phyloP scores from a whole-genome alignment of 768 basidiomycete genomes.

The Kwoniella pini region DNA sequence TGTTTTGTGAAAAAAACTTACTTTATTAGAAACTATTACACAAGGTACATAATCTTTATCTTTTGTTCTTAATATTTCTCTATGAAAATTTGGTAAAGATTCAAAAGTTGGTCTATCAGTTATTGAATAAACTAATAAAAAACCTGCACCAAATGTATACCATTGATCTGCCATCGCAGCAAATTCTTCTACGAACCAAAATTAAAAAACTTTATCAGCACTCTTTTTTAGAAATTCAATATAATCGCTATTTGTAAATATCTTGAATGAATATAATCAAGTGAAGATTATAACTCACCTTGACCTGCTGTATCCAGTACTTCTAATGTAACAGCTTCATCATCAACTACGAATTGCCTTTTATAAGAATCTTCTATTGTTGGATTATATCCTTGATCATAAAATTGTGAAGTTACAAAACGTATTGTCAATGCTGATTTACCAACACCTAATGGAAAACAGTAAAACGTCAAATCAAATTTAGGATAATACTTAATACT shows the following conservation, averaged over 20 bases:
- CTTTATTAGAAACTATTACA: constrained; percentile 59
- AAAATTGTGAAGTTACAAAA: constrained; percentile 57
- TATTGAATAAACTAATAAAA: constrained; percentile 60
- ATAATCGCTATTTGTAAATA: no score
- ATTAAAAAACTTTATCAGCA: neutral
- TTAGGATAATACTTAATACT: no score
- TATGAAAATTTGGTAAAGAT: constrained; percentile 57
- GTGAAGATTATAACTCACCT: constrained; percentile 42
- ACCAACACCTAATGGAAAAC: constrained; percentile 55
- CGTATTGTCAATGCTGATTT: constrained; percentile 57
- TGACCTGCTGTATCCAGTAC: constrained; percentile 61
- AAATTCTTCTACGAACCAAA: constrained; percentile 41
- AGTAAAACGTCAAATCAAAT: no score
- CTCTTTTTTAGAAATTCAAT: neutral
- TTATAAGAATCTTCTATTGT: constrained; percentile 57
- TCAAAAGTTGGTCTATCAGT: constrained; percentile 59
- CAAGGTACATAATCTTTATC: constrained; percentile 58
- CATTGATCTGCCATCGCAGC: constrained; percentile 55
- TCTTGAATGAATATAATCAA: no score
- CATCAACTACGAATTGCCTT: constrained; percentile 59
- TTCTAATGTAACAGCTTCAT: constrained; percentile 58
- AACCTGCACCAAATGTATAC: constrained; percentile 57
- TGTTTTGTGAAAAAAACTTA: constrained; percentile 20
- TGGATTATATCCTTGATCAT: constrained; percentile 58
- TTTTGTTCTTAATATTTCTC: constrained; percentile 58